Conservation (phyloP, 2,329 filamentous ascomycete species). For the Calycina herbarum region DNA sequence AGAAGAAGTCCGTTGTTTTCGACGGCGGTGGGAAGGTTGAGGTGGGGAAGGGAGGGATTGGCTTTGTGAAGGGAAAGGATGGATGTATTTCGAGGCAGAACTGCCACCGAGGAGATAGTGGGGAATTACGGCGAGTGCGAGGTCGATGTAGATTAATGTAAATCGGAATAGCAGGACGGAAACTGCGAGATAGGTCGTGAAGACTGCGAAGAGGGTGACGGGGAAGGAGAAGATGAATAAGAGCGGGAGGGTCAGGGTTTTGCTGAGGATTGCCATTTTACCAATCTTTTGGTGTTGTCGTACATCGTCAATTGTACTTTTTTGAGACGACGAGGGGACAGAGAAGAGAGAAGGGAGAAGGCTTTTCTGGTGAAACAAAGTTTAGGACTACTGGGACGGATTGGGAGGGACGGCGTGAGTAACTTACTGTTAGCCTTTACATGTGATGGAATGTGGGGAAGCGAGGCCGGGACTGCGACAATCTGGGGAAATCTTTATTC, state of each 20-base stretch:
- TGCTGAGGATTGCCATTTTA: constrained; percentile 27
- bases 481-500: not conserved
- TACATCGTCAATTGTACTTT: not conserved
- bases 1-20: constrained; percentile 33
- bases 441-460: constrained; percentile 4
- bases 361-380: not conserved
- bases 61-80: not conserved
- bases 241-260: constrained; percentile 60
- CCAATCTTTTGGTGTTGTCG: not conserved
- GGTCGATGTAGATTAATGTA: constrained; percentile 62
- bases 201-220: constrained; percentile 60
- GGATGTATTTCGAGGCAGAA: constrained; percentile 1
- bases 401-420: not conserved
- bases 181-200: constrained; percentile 64
- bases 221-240: constrained; percentile 63
- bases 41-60: constrained; percentile 12
- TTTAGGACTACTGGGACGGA: not conserved
- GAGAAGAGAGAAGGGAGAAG: not conserved
- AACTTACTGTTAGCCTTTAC: not conserved
- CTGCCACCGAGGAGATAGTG: constrained; percentile 48
- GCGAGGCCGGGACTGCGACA: not conserved
- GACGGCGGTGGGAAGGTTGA: constrained; percentile 17
- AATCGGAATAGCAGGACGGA: constrained; percentile 61
- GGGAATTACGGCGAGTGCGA: constrained; percentile 57
- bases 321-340: not conserved